phyloP scores from a whole-genome alignment of 1,284 basidiomycete species.

The Flammula alnicola region DNA sequence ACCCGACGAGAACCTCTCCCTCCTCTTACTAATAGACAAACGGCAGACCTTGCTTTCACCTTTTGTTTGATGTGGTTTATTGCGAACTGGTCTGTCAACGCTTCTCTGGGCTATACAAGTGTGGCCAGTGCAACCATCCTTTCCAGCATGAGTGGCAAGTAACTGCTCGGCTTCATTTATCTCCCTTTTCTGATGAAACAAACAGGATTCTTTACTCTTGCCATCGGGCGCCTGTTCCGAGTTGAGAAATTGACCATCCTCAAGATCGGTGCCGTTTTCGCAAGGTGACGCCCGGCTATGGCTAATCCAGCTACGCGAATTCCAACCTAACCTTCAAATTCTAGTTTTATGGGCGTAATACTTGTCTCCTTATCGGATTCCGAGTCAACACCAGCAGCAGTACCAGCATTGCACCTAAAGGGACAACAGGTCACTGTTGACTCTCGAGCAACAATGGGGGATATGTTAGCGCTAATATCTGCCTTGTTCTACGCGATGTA shows the following conservation, averaged over 20 bases:
- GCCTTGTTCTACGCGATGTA: slow-evolving; percentile 92
- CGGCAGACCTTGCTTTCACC: slow-evolving; percentile 72
- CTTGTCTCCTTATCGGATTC: slow-evolving; percentile 87
- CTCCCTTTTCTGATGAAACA: neutral
- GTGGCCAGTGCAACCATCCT: slow-evolving; percentile 92
- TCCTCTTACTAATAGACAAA: slow-evolving; percentile 72
- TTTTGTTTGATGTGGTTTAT: slow-evolving; percentile 91
- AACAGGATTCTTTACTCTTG: slow-evolving; percentile 94
- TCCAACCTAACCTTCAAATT: neutral
- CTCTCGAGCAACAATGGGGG: slow-evolving; percentile 61
- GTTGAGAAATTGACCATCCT: slow-evolving; percentile 81
- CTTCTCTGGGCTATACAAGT: slow-evolving; percentile 81
- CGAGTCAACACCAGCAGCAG: slow-evolving; percentile 29
- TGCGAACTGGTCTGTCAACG: slow-evolving; percentile 90
- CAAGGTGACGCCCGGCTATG: slow-evolving; percentile 59
- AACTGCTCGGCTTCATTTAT: neutral
- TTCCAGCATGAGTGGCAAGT: slow-evolving; percentile 85
- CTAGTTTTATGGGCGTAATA: slow-evolving; percentile 83
- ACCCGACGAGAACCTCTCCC: slow-evolving; percentile 25
- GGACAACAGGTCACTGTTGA: slow-evolving; percentile 16
- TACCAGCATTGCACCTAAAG: slow-evolving; percentile 22
- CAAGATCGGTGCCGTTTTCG: slow-evolving; percentile 83
- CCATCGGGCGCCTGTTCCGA: slow-evolving; percentile 80
- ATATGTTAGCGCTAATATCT: slow-evolving; percentile 79
- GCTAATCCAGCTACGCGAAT: neutral